phyloP scores from a whole-genome alignment of 2,329 filamentous ascomycete species.

The Thelonectria discophora region DNA sequence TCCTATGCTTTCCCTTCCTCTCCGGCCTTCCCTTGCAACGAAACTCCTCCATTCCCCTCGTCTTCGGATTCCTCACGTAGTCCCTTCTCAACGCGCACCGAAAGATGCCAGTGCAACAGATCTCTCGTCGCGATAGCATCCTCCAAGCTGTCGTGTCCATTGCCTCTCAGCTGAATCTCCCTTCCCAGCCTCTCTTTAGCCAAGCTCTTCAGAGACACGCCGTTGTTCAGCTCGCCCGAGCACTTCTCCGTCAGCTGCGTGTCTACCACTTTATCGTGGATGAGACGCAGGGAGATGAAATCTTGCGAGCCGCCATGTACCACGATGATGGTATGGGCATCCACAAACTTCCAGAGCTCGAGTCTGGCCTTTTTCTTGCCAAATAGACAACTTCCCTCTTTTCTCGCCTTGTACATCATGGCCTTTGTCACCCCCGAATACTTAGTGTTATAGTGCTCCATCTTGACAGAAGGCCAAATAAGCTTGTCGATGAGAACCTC shows the following conservation, averaged over 20 bases:
- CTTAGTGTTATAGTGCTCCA: slow-evolving; percentile 59
- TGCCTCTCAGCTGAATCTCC: slow-evolving; percentile 9
- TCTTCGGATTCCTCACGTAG: too few species aligned
- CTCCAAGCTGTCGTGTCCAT: slow-evolving; percentile 26
- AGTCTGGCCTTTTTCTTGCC: slow-evolving; percentile 54
- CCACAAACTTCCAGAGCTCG: slow-evolving; percentile 55
- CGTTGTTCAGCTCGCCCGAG: neutral
- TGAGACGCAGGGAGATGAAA: slow-evolving; percentile 23
- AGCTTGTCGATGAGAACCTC: slow-evolving; percentile 59
- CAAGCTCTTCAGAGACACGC: slow-evolving; percentile 24
- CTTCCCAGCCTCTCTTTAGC: slow-evolving; percentile 7
- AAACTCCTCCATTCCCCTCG: too few species aligned
- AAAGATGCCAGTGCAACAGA: slow-evolving; percentile 24
- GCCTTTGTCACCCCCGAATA: slow-evolving; percentile 58
- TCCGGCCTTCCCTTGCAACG: too few species aligned
- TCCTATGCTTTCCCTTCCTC: too few species aligned
- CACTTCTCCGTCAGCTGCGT: slow-evolving; percentile 17
- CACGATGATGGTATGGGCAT: slow-evolving; percentile 57
- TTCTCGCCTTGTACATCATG: slow-evolving; percentile 50
- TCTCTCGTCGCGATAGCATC: slow-evolving; percentile 29
- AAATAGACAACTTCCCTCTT: slow-evolving; percentile 46
- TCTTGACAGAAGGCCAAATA: slow-evolving; percentile 56
- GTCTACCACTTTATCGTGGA: slow-evolving; percentile 23
- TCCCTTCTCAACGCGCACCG: neutral
- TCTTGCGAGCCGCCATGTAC: slow-evolving; percentile 50